These are phyloP conservation scores for Jatropha podagrica DNA, from an alignment of 441 rosid genomes.

Conservation along the genomic window DNA sequence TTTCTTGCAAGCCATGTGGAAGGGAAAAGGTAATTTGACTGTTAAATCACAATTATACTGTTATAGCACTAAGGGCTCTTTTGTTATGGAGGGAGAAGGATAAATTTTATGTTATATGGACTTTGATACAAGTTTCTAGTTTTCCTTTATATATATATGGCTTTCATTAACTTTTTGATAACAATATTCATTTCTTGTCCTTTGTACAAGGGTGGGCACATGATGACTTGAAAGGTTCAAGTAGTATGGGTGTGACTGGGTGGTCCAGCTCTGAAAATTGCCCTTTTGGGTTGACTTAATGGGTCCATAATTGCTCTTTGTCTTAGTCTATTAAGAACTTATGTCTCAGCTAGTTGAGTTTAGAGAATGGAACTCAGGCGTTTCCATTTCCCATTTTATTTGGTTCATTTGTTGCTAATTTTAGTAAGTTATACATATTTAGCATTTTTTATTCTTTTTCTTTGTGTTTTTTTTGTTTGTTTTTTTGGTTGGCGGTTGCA, in stretches of 20 bases:
- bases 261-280: neutral
- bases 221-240: neutral
- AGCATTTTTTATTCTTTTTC: neutral
- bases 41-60: neutral
- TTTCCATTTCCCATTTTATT: neutral
- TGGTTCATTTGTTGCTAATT: neutral
- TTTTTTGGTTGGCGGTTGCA: slow-evolving; percentile 5
- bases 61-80: neutral
- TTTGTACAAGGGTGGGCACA: neutral
- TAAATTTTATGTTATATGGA: neutral
- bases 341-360: neutral
- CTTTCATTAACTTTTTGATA: neutral
- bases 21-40: neutral
- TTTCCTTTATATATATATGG: neutral
- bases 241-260: neutral
- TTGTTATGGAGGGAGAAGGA: neutral
- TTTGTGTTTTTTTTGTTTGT: neutral
- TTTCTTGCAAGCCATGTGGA: neutral
- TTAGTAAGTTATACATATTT: neutral
- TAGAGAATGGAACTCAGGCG: neutral
- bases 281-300: neutral
- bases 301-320: neutral
- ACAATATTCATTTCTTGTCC: neutral
- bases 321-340: neutral
- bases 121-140: neutral